Evolutionary conservation across 1,284 basidiomycete genomes (phyloP), one percentile per base, ranked within the genome.

Genomic region (Moniliophthora roreri): DNA sequence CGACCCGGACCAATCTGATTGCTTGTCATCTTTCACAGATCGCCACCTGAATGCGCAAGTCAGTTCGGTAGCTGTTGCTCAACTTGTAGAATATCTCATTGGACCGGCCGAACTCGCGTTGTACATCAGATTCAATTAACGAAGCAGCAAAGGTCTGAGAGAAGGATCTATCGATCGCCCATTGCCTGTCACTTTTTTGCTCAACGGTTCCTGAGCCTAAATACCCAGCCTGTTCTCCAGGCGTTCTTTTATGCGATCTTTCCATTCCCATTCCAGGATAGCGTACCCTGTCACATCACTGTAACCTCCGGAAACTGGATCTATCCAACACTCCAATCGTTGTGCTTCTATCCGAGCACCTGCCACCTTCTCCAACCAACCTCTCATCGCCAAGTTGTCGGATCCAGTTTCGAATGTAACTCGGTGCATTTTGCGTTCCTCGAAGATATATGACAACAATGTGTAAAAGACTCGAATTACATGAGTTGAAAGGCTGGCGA

Each of bases 201-300:
- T 42, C 16, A n/a, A 16, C 2, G 24, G 18, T 26, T 6, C 13
- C 26, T 32, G 24, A 42, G 26, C 18, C 24, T 46, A 13, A 20
- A 53, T 28, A 55, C 42, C 48, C 42, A 37, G 2, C 51, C 42
- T 24, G 55, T 58, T 48, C 26, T 51, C 57, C 48, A 58, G 35
- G n/a, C 26, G 23, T 16, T 9, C 54, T 49, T 51, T 55, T 5
- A 55, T 51, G 18, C 13, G 16, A 32, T 56, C 56, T 40, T 18
- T 28, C 58, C 58, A 60, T 42, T 60, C 57, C 23, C 37, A 15
- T 8, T 53, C 56, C 20, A 60, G 47, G 16, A 60, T 50, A 11
- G 37, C 52, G 48, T 58, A 60, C 3, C 52, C 50, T 7, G 48
- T 36, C 26, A 57, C 53, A 39, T 60, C 59, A 24, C 34, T 48